phyloP scores from a whole-genome alignment of 805 yeast genomes.

The Naumovozyma baii region DNA sequence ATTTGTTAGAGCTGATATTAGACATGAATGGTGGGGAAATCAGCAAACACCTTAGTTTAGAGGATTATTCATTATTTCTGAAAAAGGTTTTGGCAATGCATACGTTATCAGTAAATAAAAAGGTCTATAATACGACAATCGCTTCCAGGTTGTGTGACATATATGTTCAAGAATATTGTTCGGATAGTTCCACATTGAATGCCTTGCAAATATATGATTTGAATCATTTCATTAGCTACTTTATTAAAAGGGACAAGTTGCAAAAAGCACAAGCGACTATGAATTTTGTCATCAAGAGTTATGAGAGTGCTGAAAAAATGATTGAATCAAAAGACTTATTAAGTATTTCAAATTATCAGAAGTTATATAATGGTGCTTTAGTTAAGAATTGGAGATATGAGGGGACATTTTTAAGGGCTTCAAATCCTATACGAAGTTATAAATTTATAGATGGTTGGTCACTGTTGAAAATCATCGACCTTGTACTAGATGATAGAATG shows the following conservation, averaged over 20 bases:
- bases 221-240: slow-evolving; percentile 3
- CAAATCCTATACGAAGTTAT: slow-evolving; percentile 1
- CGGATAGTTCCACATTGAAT: background rate
- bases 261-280: slow-evolving; percentile 18
- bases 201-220: slow-evolving; percentile 2
- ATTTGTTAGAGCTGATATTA: background rate
- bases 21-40: background rate
- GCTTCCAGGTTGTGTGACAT: background rate
- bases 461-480: slow-evolving; percentile 10
- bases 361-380: slow-evolving; percentile 24
- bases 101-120: no score
- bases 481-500: slow-evolving; percentile 6
- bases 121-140: background rate
- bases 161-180: background rate
- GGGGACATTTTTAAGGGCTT: background rate
- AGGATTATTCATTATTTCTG: background rate
- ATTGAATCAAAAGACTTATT: slow-evolving; percentile 8
- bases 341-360: slow-evolving; percentile 15
- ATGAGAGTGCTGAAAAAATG: slow-evolving; percentile 4
- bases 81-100: background rate
- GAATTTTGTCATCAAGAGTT: slow-evolving; percentile 9
- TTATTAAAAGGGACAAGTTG: slow-evolving; percentile 10
- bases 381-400: slow-evolving; percentile 12
- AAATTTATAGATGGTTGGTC: slow-evolving; percentile 8
- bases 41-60: background rate